Base-by-base conservation (phyloP, 345 rosid species). In the Erucastrum elatum region DNA sequence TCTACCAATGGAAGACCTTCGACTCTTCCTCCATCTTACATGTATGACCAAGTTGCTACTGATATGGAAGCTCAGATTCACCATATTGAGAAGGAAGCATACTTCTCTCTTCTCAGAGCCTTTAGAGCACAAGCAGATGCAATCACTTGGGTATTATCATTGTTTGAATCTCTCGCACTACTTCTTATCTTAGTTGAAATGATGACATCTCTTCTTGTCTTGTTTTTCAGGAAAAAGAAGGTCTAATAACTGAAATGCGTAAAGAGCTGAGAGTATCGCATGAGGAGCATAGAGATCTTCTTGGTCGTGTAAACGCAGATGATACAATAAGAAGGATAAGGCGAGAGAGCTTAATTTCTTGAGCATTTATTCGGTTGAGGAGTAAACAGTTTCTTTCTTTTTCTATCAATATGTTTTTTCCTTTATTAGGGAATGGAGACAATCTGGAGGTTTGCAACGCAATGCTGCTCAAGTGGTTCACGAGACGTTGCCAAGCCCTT, bases 121-220 rank as follows among this genome's bases (percentile, higher is more conserved):
- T 91, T 93, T 88, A 91, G 88, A 88, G 98, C 96, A 33, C 98
- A 93, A 82, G 90, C 92, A 82, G 98, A 93, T 87, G 98, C 94
- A 75, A 91, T 93, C 78, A 82, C 98, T 77, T 93, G 98, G 98
- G 98, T 91, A 90, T 72, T n/a, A 33, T 10, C 6, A 0, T 39
- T 39, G 68, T 65, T 72, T 55, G 56, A 16, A 60, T 68, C 49
- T 68, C 8, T 29, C 75, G 66, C 15, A 66, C 68, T 70, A 10
- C 66, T 66, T 76, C 71, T 80, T 77, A 76, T 64, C 66, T 80
- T 81, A 75, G 76, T 66, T 83, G 46, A 71, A 82, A 46, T 84
- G 80, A 46, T 83, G 79, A 79, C 75, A 75, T 77, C 64, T 84
- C 80, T 81, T 60, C 0, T 49, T 80, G 39, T 59, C n/a, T n/a